phyloP scores from a whole-genome alignment of 768 basidiomycete genomes.

The Candolleomyces aberdarensis region DNA sequence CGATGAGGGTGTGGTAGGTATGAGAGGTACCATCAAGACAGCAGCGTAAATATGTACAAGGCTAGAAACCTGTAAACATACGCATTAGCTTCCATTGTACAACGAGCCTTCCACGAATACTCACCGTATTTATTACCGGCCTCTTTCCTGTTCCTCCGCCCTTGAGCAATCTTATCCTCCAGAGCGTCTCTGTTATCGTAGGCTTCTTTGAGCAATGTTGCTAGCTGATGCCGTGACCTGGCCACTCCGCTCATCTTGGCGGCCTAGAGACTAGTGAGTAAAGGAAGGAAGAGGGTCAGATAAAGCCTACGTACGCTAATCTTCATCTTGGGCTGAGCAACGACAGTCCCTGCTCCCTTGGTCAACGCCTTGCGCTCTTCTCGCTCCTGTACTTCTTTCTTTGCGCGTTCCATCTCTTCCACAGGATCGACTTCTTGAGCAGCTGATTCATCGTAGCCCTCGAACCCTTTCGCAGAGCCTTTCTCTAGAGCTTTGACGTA shows the following conservation, averaged over 20 bases:
- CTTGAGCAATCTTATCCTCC: constrained; percentile 83
- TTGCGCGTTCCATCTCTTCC: constrained; percentile 77
- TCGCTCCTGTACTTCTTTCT: constrained; percentile 66
- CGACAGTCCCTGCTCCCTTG: constrained; percentile 49
- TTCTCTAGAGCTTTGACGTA: constrained; percentile 75
- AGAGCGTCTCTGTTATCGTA: constrained; percentile 79
- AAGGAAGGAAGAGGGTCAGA: background rate
- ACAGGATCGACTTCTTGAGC: constrained; percentile 64
- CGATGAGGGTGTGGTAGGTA: constrained; percentile 57
- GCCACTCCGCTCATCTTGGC: constrained; percentile 71
- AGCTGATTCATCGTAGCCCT: constrained; percentile 51
- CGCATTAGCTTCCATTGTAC: too few relatives aligned
- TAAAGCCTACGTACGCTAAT: constrained; percentile 53
- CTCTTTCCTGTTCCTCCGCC: constrained; percentile 79
- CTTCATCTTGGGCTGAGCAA: constrained; percentile 76
- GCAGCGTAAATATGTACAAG: background rate
- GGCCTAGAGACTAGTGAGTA: constrained; percentile 37
- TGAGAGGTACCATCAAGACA: constrained; percentile 50
- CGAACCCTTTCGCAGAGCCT: constrained; percentile 64
- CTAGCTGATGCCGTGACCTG: constrained; percentile 71
- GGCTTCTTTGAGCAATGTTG: constrained; percentile 78
- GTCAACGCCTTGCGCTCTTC: constrained; percentile 79
- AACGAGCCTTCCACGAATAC: constrained; percentile 14
- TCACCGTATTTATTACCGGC: constrained; percentile 90
- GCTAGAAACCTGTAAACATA: constrained; percentile 27